Evolutionary conservation across 2,329 filamentous ascomycete genomes (phyloP).

Genomic region (Colletotrichum acutatum): DNA sequence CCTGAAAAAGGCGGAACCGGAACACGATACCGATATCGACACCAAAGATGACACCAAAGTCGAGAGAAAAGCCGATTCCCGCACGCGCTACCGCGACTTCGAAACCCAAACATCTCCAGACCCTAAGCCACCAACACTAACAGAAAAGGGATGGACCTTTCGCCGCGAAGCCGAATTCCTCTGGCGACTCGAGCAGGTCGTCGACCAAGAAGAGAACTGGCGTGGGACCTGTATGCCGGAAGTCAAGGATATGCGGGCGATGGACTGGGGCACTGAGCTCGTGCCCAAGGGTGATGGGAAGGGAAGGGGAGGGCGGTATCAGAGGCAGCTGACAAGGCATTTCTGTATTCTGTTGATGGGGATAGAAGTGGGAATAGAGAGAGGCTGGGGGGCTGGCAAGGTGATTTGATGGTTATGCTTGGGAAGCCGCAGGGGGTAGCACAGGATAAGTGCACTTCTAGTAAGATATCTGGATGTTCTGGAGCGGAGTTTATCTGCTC

Average conservation of each 20-base stretch:
- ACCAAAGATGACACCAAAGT: neutral
- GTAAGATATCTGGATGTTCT: neutral
- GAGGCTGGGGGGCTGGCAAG: slow-evolving; percentile 35
- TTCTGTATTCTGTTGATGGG: slow-evolving; percentile 26
- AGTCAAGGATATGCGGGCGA: slow-evolving; percentile 37
- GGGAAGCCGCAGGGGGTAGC: slow-evolving; percentile 20
- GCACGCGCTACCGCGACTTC: neutral
- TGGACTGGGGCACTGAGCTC: slow-evolving; percentile 32
- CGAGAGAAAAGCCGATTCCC: slow-evolving; percentile 1
- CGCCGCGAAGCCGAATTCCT: slow-evolving; percentile 31
- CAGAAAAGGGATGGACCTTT: slow-evolving; percentile 10
- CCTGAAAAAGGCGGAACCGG: neutral
- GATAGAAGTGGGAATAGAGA: neutral
- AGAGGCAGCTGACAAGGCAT: slow-evolving; percentile 36
- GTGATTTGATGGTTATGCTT: slow-evolving; percentile 37
- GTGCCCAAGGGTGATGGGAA: slow-evolving; percentile 24
- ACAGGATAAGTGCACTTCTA: neutral
- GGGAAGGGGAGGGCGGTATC: slow-evolving; percentile 21
- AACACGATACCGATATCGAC: neutral
- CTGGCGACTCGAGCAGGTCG: slow-evolving; percentile 31
- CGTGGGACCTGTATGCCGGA: slow-evolving; percentile 38
- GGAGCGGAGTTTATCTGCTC: too few species aligned
- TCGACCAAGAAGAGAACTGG: slow-evolving; percentile 39
- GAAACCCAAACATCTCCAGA: neutral
- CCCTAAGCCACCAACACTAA: neutral